Evolutionary conservation across 2,329 filamentous ascomycete genomes (phyloP).

Genomic region (Bipolaris bicolor): DNA sequence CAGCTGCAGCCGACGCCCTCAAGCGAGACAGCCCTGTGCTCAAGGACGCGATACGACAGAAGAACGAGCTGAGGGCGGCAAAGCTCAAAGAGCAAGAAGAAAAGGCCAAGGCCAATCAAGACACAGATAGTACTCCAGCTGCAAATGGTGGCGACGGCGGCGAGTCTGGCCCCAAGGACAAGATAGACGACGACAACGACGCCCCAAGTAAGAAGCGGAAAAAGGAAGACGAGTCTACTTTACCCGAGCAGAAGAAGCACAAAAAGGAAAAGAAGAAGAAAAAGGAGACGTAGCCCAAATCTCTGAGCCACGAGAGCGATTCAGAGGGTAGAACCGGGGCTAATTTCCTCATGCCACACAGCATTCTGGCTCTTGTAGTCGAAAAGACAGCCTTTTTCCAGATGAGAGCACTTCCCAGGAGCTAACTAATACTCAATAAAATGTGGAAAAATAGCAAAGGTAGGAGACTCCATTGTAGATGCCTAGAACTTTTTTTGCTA

Average conservation of each 20-base stretch:
- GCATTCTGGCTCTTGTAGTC: neutral
- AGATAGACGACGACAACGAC: neutral
- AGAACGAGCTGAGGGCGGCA: constrained; percentile 28
- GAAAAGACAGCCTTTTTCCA: too few species aligned
- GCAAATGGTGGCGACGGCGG: neutral
- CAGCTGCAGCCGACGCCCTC: constrained; percentile 69
- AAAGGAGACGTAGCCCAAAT: constrained; percentile 12
- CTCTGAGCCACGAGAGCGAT: constrained; percentile 6
- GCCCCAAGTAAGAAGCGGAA: constrained; percentile 15
- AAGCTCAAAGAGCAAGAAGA: constrained; percentile 25
- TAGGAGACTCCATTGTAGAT: neutral
- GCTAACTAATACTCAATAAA: neutral
- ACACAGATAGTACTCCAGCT: constrained; percentile 8
- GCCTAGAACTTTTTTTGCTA: neutral
- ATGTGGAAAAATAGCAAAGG: constrained; percentile 5
- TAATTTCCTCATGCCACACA: too few species aligned
- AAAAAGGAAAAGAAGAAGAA: constrained; percentile 23
- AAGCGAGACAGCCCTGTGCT: constrained; percentile 47
- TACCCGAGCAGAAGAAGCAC: constrained; percentile 23
- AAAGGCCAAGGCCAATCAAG: constrained; percentile 14
- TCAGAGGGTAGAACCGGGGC: neutral
- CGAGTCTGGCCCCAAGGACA: constrained; percentile 32
- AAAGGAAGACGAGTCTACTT: neutral
- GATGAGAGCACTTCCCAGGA: neutral
- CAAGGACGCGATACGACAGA: constrained; percentile 26